Conservation (phyloP, 2,329 filamentous ascomycete genomes). For the Cladobotryum mycophilum region DNA sequence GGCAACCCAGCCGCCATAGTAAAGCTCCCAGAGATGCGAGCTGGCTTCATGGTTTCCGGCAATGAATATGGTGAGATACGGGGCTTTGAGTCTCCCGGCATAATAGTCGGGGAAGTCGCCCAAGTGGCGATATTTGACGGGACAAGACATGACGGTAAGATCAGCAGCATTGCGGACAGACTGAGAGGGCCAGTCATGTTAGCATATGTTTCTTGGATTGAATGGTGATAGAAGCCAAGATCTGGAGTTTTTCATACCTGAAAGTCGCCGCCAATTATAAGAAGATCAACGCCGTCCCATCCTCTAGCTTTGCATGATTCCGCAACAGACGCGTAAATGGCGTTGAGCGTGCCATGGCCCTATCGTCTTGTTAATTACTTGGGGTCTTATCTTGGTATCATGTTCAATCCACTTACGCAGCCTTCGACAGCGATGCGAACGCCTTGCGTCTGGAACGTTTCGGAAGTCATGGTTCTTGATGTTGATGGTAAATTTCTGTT, state of each 20-base stretch:
- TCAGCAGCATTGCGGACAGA: conserved; percentile 85
- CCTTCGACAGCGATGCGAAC: conserved; percentile 80
- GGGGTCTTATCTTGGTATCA: neutral
- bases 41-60: conserved; percentile 94
- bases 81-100: conserved; percentile 66
- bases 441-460: conserved; percentile 34
- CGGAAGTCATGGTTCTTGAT: conserved; percentile 23
- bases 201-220: neutral
- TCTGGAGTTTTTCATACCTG: conserved; percentile 48
- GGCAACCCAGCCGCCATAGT: conserved; percentile 94
- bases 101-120: conserved; percentile 96
- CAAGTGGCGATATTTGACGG: conserved; percentile 77
- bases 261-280: conserved; percentile 96
- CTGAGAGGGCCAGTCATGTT: conserved; percentile 33
- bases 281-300: conserved; percentile 77
- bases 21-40: conserved; percentile 84
- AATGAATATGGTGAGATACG: conserved; percentile 86
- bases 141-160: conserved; percentile 82
- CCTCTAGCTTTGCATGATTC: conserved; percentile 61
- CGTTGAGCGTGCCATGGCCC: conserved; percentile 88
- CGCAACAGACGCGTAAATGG: conserved; percentile 77
- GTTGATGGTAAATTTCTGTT: neutral
- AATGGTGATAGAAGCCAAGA: neutral
- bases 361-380: conserved; percentile 31
- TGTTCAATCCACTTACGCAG: conserved; percentile 54